These are phyloP conservation scores for Penicillium waksmanii DNA, from an alignment of 495 filamentous ascomycete genomes.

Conservation along the genomic window DNA sequence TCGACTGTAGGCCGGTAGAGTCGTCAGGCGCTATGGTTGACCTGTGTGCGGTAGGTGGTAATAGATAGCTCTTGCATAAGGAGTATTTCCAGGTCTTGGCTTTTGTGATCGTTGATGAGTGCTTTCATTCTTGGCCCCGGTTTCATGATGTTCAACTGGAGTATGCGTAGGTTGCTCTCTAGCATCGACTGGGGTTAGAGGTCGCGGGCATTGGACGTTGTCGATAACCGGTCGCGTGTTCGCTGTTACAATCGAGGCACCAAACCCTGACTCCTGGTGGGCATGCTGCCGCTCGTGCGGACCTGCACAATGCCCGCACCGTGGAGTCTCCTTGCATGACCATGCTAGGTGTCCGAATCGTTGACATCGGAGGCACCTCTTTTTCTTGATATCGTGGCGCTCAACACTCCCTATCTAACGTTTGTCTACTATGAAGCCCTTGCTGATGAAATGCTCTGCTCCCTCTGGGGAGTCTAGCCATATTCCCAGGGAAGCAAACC, in stretches of 20 bases:
- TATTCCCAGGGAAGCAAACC: conserved; percentile 24
- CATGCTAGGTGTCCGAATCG: conserved; percentile 35
- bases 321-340: conserved; percentile 33
- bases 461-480: conserved; percentile 30
- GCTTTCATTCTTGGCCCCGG: conserved; percentile 31
- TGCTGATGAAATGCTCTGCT: conserved; percentile 24
- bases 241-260: conserved; percentile 27
- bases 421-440: conserved; percentile 27
- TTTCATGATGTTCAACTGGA: conserved; percentile 38
- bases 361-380: conserved; percentile 32
- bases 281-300: conserved; percentile 25
- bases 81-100: conserved; percentile 28
- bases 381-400: conserved; percentile 23
- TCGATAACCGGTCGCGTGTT: conserved; percentile 28
- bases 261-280: conserved; percentile 23
- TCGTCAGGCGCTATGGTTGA: conserved; percentile 35
- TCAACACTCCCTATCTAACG: conserved; percentile 27
- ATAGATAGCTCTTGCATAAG: conserved; percentile 33
- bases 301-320: conserved; percentile 31
- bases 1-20: conserved; percentile 28
- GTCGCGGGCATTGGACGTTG: conserved; percentile 17
- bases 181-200: conserved; percentile 19
- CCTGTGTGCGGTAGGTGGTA: conserved; percentile 27
- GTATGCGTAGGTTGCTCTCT: conserved; percentile 11
- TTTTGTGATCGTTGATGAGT: conserved; percentile 33